Conservation (phyloP, 495 filamentous ascomycete genomes). For the Recurvomyces mirabilis region DNA sequence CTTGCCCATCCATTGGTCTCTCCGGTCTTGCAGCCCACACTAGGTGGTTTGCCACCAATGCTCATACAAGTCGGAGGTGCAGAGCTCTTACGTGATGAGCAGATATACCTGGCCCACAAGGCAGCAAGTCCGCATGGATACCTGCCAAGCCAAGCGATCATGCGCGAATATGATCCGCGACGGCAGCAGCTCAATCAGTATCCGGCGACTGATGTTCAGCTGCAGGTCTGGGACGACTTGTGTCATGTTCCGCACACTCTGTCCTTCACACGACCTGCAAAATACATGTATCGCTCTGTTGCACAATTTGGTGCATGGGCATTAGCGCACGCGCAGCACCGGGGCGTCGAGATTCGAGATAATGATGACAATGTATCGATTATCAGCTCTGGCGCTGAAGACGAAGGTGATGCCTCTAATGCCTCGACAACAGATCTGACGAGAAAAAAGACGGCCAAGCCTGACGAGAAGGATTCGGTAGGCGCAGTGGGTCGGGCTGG, state of each 20-base stretch:
- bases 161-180: conserved; percentile 47
- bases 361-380: conserved; percentile 64
- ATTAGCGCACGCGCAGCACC: conserved; percentile 68
- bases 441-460: conserved; percentile 2
- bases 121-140: conserved; percentile 70
- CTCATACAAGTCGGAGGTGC: conserved; percentile 69
- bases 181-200: conserved; percentile 51
- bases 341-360: conserved; percentile 60
- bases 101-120: conserved; percentile 91
- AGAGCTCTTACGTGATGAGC: conserved; percentile 82
- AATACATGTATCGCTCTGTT: conserved; percentile 82
- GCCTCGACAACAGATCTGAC: conserved; percentile 18
- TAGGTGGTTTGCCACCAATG: conserved; percentile 80
- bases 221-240: conserved; percentile 93
- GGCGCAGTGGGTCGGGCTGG: conserved; percentile 62
- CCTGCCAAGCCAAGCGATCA: conserved; percentile 51
- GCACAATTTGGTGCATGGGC: conserved; percentile 90
- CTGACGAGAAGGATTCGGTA: neutral
- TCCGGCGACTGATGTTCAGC: conserved; percentile 75
- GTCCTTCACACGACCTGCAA: conserved; percentile 86
- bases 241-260: conserved; percentile 87
- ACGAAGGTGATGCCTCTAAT: conserved; percentile 29
- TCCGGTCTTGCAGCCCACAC: conserved; percentile 68
- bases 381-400: conserved; percentile 44
- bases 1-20: conserved; percentile 82